A percentile compares a stretch with the other conserved stretches of the same genome.
Conservation (phyloP, 371 early-diverging fungal genomes). For the Quaeritorhiza haematococci region DNA sequence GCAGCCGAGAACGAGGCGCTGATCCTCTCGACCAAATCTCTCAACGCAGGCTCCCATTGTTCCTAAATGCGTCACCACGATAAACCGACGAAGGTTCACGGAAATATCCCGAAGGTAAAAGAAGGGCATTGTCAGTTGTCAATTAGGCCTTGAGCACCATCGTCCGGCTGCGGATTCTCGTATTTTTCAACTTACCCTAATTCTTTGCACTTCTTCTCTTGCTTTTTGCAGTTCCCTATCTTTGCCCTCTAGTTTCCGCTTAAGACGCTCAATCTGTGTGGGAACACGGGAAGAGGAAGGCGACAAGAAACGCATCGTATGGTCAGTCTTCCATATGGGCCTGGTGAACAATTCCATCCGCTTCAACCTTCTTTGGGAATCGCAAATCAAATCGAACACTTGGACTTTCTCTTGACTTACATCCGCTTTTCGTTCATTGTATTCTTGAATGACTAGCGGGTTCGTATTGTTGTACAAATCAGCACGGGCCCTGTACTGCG, state of each 20-base stretch:
- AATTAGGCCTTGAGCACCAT: too few relatives aligned
- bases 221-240: background rate
- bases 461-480: constrained; percentile 42
- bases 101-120: too few relatives aligned
- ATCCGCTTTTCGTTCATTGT: constrained; percentile 51
- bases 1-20: constrained; percentile 65
- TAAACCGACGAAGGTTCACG: background rate
- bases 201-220: constrained; percentile 3
- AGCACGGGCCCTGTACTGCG: constrained; percentile 41
- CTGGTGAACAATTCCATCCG: too few relatives aligned
- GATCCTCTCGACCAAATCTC: constrained; percentile 53
- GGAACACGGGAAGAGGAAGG: too few relatives aligned
- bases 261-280: background rate
- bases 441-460: constrained; percentile 58
- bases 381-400: background rate
- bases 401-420: constrained; percentile 23
- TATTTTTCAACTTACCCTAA: constrained; percentile 16
- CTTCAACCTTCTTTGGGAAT: too few relatives aligned
- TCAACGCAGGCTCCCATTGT: constrained; percentile 67
- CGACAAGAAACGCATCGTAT: too few relatives aligned
- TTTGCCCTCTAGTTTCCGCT: background rate
- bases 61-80: constrained; percentile 24
- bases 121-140: too few relatives aligned
- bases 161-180: too few relatives aligned
- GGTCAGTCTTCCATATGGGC: too few relatives aligned